phyloP scores from a whole-genome alignment of 371 early-diverging fungal genomes.

The Haplosporangium sp. region DNA sequence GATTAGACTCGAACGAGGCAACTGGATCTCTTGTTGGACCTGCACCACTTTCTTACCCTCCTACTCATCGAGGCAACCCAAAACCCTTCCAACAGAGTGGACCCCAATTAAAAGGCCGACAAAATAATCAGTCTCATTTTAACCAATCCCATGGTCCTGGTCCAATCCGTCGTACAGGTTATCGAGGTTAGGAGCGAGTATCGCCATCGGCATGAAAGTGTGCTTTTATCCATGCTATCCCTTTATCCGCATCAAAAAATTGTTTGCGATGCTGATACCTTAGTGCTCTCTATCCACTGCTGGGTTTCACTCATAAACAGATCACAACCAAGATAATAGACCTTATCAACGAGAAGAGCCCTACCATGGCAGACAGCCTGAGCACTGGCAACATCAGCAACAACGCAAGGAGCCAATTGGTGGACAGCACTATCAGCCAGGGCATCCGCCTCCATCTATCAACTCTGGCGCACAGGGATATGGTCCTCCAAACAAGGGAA shows the following conservation, averaged over 20 bases:
- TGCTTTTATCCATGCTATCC: constrained; percentile 1
- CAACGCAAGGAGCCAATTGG: neutral
- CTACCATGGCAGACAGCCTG: neutral
- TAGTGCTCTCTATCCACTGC: neutral
- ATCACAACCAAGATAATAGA: neutral
- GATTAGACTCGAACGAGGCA: neutral
- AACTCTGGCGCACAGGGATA: neutral
- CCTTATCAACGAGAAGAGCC: neutral
- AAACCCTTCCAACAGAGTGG: neutral
- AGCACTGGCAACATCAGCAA: neutral
- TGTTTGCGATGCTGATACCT: neutral
- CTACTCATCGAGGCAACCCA: neutral
- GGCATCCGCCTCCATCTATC: neutral
- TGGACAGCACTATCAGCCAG: neutral
- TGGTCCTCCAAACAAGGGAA: neutral
- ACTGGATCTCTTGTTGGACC: neutral
- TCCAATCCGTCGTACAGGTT: neutral
- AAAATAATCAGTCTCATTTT: neutral
- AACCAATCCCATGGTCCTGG: neutral
- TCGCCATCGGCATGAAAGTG: neutral
- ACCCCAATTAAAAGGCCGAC: neutral
- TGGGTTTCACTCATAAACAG: neutral
- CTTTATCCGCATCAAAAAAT: neutral
- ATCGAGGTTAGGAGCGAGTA: constrained; percentile 1
- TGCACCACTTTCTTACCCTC: neutral